Conservation (phyloP, 345 rosid species). For the Reutealis trisperma region DNA sequence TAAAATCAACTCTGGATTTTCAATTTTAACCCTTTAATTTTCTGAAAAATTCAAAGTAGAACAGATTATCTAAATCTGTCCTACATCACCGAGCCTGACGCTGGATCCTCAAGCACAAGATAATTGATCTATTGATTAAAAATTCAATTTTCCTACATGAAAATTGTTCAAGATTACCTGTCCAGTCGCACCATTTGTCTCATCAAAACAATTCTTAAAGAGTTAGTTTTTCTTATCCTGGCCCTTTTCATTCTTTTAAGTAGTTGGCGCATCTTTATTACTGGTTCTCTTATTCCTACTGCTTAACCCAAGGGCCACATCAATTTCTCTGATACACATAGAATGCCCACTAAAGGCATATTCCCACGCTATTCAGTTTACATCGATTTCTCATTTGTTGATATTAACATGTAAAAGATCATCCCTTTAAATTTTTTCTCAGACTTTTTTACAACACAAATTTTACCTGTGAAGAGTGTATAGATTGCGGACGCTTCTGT, state of each 20-base stretch:
- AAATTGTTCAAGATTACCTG: background rate
- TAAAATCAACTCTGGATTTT: too few relatives aligned
- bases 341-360: background rate
- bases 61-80: too few relatives aligned
- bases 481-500: slow-evolving; percentile 37
- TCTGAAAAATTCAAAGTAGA: too few relatives aligned
- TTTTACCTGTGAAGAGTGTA: slow-evolving; percentile 76
- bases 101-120: background rate
- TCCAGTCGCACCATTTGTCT: background rate
- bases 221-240: background rate
- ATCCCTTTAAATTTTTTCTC: background rate
- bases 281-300: background rate
- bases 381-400: background rate
- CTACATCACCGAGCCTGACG: background rate
- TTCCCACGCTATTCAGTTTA: background rate
- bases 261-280: background rate
- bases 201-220: background rate
- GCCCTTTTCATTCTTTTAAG: background rate
- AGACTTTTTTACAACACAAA: background rate
- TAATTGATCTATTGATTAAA: background rate
- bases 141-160: background rate
- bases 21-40: too few relatives aligned
- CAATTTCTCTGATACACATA: background rate
- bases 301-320: background rate
- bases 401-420: background rate